Evolutionary conservation across 768 basidiomycete species (phyloP).

Genomic region (Kwoniella mangroviensis): DNA sequence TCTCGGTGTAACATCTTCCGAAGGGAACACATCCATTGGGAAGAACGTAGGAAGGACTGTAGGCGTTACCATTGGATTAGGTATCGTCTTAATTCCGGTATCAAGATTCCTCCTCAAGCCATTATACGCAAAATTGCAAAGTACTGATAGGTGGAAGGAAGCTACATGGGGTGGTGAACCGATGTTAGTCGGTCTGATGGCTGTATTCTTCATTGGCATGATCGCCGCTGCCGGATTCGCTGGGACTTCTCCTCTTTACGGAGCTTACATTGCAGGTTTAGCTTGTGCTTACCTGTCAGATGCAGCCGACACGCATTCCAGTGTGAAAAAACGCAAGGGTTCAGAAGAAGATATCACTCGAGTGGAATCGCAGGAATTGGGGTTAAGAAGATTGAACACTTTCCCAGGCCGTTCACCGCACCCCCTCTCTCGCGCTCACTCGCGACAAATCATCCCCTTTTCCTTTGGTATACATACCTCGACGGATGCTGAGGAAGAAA

Average conservation of each 20-base stretch:
- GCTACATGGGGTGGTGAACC: slow-evolving; percentile 10
- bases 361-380: background rate
- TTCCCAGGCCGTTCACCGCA: slow-evolving; percentile 1
- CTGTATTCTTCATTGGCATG: slow-evolving; percentile 60
- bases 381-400: background rate
- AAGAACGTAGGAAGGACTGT: slow-evolving; percentile 63
- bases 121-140: slow-evolving; percentile 30
- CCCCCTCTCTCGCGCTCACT: background rate
- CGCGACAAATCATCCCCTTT: background rate
- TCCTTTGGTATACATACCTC: background rate
- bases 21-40: slow-evolving; percentile 27
- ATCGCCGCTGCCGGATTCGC: slow-evolving; percentile 63
- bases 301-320: background rate
- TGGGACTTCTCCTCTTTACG: slow-evolving; percentile 68
- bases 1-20: slow-evolving; percentile 28
- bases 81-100: slow-evolving; percentile 58
- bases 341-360: background rate
- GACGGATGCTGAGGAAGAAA: no score
- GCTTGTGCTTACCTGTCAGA: slow-evolving; percentile 59
- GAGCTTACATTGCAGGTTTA: slow-evolving; percentile 68
- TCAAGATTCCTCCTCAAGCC: slow-evolving; percentile 53
- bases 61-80: slow-evolving; percentile 65
- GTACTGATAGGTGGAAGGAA: background rate
- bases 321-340: background rate
- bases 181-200: slow-evolving; percentile 58